Conservation (phyloP, 1,139 yeast species). For the Yamadazyma diddensiae region DNA sequence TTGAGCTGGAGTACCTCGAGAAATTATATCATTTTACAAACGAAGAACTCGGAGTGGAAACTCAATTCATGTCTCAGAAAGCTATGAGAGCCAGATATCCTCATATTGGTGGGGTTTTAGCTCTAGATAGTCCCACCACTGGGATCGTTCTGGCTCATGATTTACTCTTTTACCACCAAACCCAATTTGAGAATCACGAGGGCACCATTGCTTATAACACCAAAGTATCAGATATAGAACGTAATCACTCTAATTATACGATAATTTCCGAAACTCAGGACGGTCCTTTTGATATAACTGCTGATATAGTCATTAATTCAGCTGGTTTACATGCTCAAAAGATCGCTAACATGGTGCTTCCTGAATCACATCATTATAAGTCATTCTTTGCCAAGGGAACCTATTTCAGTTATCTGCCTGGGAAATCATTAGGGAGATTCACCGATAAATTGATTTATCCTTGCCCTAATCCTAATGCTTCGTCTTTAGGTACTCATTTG, state of each 20-base stretch:
- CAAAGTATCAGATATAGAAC: slow-evolving; percentile 45
- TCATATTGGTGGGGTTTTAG: slow-evolving; percentile 57
- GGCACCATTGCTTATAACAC: slow-evolving; percentile 70
- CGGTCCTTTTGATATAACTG: slow-evolving; percentile 44
- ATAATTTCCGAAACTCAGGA: slow-evolving; percentile 30
- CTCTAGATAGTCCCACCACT: slow-evolving; percentile 76
- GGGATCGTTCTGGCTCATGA: slow-evolving; percentile 86
- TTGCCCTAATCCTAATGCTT: slow-evolving; percentile 67
- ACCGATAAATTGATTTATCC: slow-evolving; percentile 64
- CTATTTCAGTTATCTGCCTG: slow-evolving; percentile 58
- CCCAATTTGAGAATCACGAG: slow-evolving; percentile 50
- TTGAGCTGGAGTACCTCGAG: slow-evolving; percentile 58
- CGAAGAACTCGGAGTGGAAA: slow-evolving; percentile 51
- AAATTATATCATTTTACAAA: slow-evolving; percentile 50
- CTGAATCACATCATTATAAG: slow-evolving; percentile 53
- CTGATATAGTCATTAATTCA: slow-evolving; percentile 64
- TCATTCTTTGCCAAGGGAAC: slow-evolving; percentile 82
- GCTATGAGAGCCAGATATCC: slow-evolving; percentile 57
- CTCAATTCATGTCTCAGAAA: slow-evolving; percentile 48
- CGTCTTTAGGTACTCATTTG: slow-evolving; percentile 82
- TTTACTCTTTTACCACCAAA: slow-evolving; percentile 56
- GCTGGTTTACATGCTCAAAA: slow-evolving; percentile 77
- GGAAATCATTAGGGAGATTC: slow-evolving; percentile 33
- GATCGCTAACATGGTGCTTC: slow-evolving; percentile 67
- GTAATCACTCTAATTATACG: slow-evolving; percentile 23